Evolutionary conservation across 1,284 basidiomycete species (phyloP).

Genomic region (Rhodotorula glutinis): DNA sequence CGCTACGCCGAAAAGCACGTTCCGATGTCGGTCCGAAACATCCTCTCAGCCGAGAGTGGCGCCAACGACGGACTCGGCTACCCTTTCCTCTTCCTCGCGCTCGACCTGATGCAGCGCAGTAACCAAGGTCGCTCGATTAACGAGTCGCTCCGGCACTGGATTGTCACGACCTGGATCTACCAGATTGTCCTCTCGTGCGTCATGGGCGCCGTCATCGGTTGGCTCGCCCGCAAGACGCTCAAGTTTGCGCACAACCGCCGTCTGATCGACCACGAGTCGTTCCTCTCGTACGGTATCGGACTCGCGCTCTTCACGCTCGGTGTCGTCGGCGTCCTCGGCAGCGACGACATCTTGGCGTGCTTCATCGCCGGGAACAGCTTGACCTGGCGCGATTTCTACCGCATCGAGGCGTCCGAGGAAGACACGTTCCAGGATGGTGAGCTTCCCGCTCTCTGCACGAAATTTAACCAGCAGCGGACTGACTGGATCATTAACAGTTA

Average conservation of each 20-base stretch:
- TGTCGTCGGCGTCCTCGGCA: conserved; percentile 50
- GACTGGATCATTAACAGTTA: conserved; percentile 44
- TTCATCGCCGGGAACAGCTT: conserved; percentile 45
- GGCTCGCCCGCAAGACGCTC: conserved; percentile 49
- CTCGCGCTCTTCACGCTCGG: conserved; percentile 50
- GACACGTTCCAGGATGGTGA: conserved; percentile 54
- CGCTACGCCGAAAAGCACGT: conserved; percentile 51
- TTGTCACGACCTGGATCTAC: conserved; percentile 50
- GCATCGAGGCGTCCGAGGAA: conserved; percentile 53
- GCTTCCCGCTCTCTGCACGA: not conserved
- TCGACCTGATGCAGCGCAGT: conserved; percentile 37
- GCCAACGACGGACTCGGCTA: conserved; percentile 51
- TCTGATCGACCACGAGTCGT: conserved; percentile 49
- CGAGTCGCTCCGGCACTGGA: conserved; percentile 48
- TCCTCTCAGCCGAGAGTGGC: conserved; percentile 49
- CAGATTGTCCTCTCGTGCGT: conserved; percentile 48
- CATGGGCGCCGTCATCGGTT: conserved; percentile 49
- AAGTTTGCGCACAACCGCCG: conserved; percentile 47
- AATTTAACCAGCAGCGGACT: not conserved
- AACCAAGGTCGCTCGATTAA: conserved; percentile 41
- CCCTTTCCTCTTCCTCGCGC: conserved; percentile 47
- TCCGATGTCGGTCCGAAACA: conserved; percentile 47
- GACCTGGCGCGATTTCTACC: conserved; percentile 52
- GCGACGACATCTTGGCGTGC: conserved; percentile 51
- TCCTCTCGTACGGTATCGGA: conserved; percentile 47